Base-by-base conservation (phyloP, 1,139 yeast genomes). In the Pichia cactophila region DNA sequence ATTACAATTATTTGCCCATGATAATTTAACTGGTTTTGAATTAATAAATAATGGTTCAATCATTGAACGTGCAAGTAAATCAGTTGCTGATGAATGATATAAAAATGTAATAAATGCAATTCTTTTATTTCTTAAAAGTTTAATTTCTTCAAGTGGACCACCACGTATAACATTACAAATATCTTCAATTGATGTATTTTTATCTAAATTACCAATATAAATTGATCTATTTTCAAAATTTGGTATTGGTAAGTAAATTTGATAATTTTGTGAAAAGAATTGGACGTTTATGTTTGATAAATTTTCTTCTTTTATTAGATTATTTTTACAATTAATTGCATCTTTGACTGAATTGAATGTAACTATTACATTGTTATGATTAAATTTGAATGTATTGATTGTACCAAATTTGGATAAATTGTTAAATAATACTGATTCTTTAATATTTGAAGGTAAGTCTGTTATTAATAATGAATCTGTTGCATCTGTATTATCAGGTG, bases 1-100 rank as follows among this genome's bases (percentile, higher is more conserved):
- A 10, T 97, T 96, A 1, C 95, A 81, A 65, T 88, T 95, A 64
- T 86, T 87, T 45, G 97, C 98, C 97, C 97, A 92, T 20, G 96
- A 96, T 52, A 92, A 86, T 64, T 86, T 86, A 50, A 90, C 80
- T 58, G 86, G 75, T 59, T 90, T 77, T 60, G 83, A 82, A 64
- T 86, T 95, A 50, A 92, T 82, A 4, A 86, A 76, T 50, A 92
- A 69, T 1, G 94, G 95, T 58, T 87, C 92, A 54, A 84, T 70
- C 3, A 56, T 48, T 2, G 53, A 48, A 26, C 50, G 44, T 17
- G 96, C 95, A 67, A 83, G 88, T 64, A 92, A 89, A 64, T 86
- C 95, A 0, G 95, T 95, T 0, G 97, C 97, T 7, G 96, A 94
- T 46, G 86, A 78, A 35, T 96, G 90, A 58, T 88, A 95, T 55